Percentiles rank a stretch among this genome's conserved stretches.
Conservation (phyloP, 2,329 filamentous ascomycete genomes). For the Dothideomycetes sp. region DNA sequence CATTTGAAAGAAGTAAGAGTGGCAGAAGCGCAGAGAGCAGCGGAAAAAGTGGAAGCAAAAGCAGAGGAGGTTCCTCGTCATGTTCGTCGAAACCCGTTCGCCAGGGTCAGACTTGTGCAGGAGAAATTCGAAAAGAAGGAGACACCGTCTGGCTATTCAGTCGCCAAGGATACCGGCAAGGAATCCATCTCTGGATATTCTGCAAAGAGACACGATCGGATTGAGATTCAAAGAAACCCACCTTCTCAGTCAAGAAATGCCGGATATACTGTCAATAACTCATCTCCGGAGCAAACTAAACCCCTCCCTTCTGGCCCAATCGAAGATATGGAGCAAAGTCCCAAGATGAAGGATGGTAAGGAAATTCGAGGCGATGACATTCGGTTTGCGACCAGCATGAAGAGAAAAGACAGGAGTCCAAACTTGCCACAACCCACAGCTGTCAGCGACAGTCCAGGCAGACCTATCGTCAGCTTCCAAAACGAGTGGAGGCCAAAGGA, state of each 20-base stretch:
- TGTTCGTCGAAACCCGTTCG: conserved; percentile 57
- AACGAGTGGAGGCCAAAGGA: conserved; percentile 68
- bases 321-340: conserved; percentile 30
- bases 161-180: conserved; percentile 12
- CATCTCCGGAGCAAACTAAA: conserved; percentile 28
- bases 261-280: conserved; percentile 62
- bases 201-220: conserved; percentile 36
- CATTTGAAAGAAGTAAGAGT: conserved; percentile 25
- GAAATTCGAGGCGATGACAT: conserved; percentile 85
- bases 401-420: conserved; percentile 71
- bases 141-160: conserved; percentile 10
- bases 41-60: conserved; percentile 4
- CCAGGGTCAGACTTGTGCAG: conserved; percentile 48
- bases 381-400: conserved; percentile 81
- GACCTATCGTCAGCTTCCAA: conserved; percentile 97
- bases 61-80: conserved; percentile 31
- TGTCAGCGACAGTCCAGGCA: conserved; percentile 80
- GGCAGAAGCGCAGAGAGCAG: not conserved
- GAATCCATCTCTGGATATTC: conserved; percentile 11
- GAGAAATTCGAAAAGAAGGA: conserved; percentile 31
- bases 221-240: conserved; percentile 77
- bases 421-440: conserved; percentile 82
- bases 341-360: conserved; percentile 64
- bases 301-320: conserved; percentile 26
- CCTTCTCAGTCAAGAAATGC: conserved; percentile 76